Conservation (phyloP, 805 yeast genomes). For the Metschnikowia henanensis region DNA sequence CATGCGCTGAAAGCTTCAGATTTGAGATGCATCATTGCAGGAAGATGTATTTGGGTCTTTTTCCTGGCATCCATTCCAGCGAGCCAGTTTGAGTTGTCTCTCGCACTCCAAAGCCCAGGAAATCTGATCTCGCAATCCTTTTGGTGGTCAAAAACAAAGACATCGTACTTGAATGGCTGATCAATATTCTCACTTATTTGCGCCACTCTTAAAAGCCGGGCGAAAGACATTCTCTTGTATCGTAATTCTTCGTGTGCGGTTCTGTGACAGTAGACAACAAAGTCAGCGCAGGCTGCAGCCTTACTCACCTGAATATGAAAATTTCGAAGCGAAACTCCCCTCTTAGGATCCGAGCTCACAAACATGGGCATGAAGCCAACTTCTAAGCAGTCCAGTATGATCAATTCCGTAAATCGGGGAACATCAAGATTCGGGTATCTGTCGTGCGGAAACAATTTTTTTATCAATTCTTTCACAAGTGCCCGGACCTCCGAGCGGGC, state of each 20-base stretch:
- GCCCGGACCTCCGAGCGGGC: constrained; percentile 32
- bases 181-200: constrained; percentile 25
- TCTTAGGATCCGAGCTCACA: constrained; percentile 60
- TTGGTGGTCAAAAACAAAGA: constrained; percentile 18
- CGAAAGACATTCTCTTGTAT: constrained; percentile 22
- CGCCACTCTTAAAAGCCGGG: constrained; percentile 38
- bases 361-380: constrained; percentile 53
- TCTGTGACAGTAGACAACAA: constrained; percentile 56
- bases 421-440: background rate
- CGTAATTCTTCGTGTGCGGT: constrained; percentile 2
- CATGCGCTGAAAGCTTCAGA: constrained; percentile 34
- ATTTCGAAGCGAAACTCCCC: constrained; percentile 77
- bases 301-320: constrained; percentile 87
- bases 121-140: constrained; percentile 6
- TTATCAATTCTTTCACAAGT: constrained; percentile 5
- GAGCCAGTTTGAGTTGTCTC: constrained; percentile 13
- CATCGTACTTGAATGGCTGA: constrained; percentile 17
- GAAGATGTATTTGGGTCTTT: constrained; percentile 21
- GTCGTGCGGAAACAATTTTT: constrained; percentile 6
- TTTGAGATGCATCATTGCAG: constrained; percentile 8
- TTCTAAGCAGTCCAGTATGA: constrained; percentile 43
- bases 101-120: constrained; percentile 14
- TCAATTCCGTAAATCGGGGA: constrained; percentile 22
- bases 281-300: constrained; percentile 69
- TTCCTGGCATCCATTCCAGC: constrained; percentile 14